Evolutionary conservation across 768 basidiomycete genomes (phyloP).

Genomic region (Psilocybe sp.): DNA sequence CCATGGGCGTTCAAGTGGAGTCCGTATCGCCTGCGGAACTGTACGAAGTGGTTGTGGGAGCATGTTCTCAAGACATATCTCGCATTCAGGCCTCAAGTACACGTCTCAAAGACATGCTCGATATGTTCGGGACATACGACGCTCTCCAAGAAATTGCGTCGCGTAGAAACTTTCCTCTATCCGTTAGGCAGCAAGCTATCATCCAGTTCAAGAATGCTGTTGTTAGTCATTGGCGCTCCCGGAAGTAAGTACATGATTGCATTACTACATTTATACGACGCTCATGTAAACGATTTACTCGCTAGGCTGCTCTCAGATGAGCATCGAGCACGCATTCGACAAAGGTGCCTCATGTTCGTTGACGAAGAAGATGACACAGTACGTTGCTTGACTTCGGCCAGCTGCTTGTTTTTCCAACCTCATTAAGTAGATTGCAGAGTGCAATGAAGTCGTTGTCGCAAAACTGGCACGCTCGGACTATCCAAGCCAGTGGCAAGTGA

Average conservation of each 20-base stretch:
- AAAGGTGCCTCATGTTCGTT: constrained; percentile 61
- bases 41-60: constrained; percentile 59
- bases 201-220: constrained; percentile 89
- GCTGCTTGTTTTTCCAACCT: constrained; percentile 1
- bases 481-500: constrained; percentile 63
- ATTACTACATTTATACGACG: not conserved
- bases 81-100: constrained; percentile 47
- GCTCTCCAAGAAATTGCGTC: constrained; percentile 73
- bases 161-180: constrained; percentile 53
- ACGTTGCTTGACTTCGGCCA: constrained; percentile 10
- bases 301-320: constrained; percentile 60
- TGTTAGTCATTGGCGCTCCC: constrained; percentile 70
- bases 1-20: constrained; percentile 34
- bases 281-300: not conserved
- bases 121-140: constrained; percentile 69
- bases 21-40: constrained; percentile 61
- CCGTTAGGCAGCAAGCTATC: constrained; percentile 75
- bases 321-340: constrained; percentile 63
- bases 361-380: constrained; percentile 80
- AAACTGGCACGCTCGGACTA: constrained; percentile 81
- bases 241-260: constrained; percentile 49
- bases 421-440: constrained; percentile 64
- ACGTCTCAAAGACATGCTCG: constrained; percentile 65
- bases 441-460: constrained; percentile 69
- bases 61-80: constrained; percentile 72